Percentiles rank a stretch among this genome's conserved stretches.
Evolutionary conservation across 805 yeast species (phyloP).

Genomic region (Yarrowia osloensis): DNA sequence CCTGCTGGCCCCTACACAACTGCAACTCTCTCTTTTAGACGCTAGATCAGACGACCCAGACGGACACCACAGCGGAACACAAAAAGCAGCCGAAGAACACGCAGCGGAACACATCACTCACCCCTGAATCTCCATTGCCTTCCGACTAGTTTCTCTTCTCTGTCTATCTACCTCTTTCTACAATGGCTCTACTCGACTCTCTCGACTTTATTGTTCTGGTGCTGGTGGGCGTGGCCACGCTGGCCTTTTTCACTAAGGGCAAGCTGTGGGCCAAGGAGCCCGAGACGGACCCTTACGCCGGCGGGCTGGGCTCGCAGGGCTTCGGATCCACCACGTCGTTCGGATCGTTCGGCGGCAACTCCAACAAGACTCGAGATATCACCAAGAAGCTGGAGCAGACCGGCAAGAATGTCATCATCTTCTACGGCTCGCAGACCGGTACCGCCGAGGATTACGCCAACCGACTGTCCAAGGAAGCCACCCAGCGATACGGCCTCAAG

Average conservation of each 20-base stretch:
- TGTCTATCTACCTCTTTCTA: slow-evolving; percentile 9
- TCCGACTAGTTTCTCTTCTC: background rate
- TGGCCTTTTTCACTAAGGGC: slow-evolving; percentile 69
- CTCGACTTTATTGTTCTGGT: slow-evolving; percentile 69
- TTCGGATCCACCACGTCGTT: slow-evolving; percentile 31
- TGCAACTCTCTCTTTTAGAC: slow-evolving; percentile 19
- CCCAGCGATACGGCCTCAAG: slow-evolving; percentile 74
- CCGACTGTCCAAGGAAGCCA: slow-evolving; percentile 85
- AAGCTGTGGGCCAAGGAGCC: slow-evolving; percentile 48
- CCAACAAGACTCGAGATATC: slow-evolving; percentile 38
- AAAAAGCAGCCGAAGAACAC: background rate
- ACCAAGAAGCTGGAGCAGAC: slow-evolving; percentile 51
- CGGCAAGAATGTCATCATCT: slow-evolving; percentile 73
- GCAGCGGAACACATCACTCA: background rate
- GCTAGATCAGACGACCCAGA: slow-evolving; percentile 24
- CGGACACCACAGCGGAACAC: background rate
- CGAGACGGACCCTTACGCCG: slow-evolving; percentile 34
- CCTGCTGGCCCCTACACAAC: background rate
- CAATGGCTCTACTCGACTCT: slow-evolving; percentile 52
- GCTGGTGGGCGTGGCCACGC: slow-evolving; percentile 64
- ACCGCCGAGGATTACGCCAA: slow-evolving; percentile 97
- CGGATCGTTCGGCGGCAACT: slow-evolving; percentile 36
- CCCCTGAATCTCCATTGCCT: background rate
- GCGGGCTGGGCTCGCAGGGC: slow-evolving; percentile 35
- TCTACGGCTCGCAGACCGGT: slow-evolving; percentile 96